Evolutionary conservation across 306 rosid genomes (phyloP), one percentile per base, ranked within the genome.

Genomic region (Urtica urens): DNA sequence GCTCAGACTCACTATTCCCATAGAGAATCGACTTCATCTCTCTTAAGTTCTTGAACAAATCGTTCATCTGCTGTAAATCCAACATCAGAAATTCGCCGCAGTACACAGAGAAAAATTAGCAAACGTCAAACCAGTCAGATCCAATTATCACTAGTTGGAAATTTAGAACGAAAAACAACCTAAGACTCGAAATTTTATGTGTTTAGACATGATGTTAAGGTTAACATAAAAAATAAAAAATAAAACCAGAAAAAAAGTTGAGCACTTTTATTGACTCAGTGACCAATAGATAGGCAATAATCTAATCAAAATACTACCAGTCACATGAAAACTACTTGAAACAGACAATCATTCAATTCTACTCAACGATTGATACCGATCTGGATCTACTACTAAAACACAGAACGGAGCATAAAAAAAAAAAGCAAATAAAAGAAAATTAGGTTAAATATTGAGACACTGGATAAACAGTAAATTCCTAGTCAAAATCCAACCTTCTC

Each of bases 1-100:
- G 99, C 63, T 90, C 99, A 3, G 95, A 79, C 54, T 90, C 99
- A 49, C 99, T 90, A 46, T 85, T 81, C 26, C 99, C 99, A 47
- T 90, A 90, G 22, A 90, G 92, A 60, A 79, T 79, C 19, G 74
- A 46, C 81, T 90, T 90, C 66, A 90, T 50, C 83, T 90, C 99
- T 78, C 99, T 70, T 10, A 90, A 72, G 50, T 75, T 75, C 67
- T 85, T 90, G 46, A 34, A 59, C 26, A 90, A 71, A 63, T 90
- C 99, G 0, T 35, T 22, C 95, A 90, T 81, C 75, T 85, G 83
- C 47, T 23, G 58, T 65, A 45, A 50, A 51, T 33, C 57, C 51
- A 68, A 58, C 51, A 74, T 58, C 55, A 23, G 45, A 71, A 57
- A 45, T 41, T 34, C 67, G 68, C 46, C n/a, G n/a, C n/a, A n/a